A percentile compares a stretch with the other conserved stretches of the same genome.
These are phyloP conservation scores for Neurospora sp. DNA, from an alignment of 495 filamentous ascomycete genomes.

Conservation along the genomic window DNA sequence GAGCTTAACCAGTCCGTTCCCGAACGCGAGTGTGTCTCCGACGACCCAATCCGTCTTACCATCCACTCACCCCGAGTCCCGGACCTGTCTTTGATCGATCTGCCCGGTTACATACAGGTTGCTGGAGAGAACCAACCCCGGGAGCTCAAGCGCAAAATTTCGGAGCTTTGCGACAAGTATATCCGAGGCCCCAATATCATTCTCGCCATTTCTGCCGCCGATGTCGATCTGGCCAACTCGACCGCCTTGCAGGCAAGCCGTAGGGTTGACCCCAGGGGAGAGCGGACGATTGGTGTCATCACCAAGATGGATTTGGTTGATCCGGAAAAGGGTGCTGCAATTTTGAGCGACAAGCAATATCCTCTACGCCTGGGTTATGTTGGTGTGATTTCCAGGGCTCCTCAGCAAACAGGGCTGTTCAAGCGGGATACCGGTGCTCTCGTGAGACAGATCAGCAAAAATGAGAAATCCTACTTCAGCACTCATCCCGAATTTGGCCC, in stretches of 20 bases:
- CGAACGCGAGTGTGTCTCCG: conserved; percentile 80
- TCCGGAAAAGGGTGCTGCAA: conserved; percentile 60
- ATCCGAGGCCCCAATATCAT: conserved; percentile 95
- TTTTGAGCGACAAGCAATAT: conserved; percentile 84
- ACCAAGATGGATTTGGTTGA: conserved; percentile 99
- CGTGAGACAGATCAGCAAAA: conserved; percentile 68
- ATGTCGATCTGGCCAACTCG: conserved; percentile 95
- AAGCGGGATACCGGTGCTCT: conserved; percentile 77
- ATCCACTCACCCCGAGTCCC: conserved; percentile 95
- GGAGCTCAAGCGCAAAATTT: conserved; percentile 91
- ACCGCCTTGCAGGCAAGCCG: conserved; percentile 85
- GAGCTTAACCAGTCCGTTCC: conserved; percentile 92
- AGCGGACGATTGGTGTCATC: conserved; percentile 93
- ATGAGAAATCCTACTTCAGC: conserved; percentile 83
- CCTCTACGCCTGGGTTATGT: conserved; percentile 94
- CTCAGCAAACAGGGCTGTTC: conserved; percentile 63
- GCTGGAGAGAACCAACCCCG: conserved; percentile 80
- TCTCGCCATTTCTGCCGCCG: conserved; percentile 91
- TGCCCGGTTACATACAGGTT: conserved; percentile 96
- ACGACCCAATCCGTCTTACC: conserved; percentile 91
- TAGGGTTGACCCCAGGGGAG: conserved; percentile 85
- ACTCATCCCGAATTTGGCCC: conserved; percentile 77
- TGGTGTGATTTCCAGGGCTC: conserved; percentile 78
- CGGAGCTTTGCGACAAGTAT: conserved; percentile 95
- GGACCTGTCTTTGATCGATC: conserved; percentile 90